These are phyloP conservation scores for Collybia mongolica DNA, from an alignment of 768 basidiomycete species.

Conservation along the genomic window DNA sequence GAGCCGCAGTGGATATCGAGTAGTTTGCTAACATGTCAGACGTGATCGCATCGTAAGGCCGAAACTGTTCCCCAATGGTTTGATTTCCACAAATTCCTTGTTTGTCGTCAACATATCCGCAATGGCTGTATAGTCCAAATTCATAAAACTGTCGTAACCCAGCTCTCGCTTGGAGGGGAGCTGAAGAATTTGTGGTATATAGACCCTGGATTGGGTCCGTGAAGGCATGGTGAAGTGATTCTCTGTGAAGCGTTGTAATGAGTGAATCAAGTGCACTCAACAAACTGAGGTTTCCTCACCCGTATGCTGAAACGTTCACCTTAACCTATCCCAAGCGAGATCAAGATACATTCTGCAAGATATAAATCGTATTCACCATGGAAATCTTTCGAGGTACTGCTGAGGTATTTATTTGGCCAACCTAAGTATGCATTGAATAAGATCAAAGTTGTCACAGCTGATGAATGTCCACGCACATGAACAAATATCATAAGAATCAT, in stretches of 20 bases:
- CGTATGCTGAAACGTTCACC: constrained; percentile 70
- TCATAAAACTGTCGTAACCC: constrained; percentile 73
- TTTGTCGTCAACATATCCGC: constrained; percentile 62
- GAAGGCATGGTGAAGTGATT: constrained; percentile 47
- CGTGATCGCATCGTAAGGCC: constrained; percentile 62
- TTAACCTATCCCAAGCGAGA: constrained; percentile 43
- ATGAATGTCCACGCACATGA: constrained; percentile 52
- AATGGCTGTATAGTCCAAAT: constrained; percentile 82
- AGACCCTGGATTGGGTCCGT: constrained; percentile 60
- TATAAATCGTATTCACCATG: constrained; percentile 50
- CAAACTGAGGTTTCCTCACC: constrained; percentile 39
- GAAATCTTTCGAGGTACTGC: constrained; percentile 67
- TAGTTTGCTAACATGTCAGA: constrained; percentile 71
- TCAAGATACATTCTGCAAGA: not conserved
- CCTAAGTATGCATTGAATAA: constrained; percentile 40
- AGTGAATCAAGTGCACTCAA: constrained; percentile 2
- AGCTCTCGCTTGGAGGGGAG: constrained; percentile 50
- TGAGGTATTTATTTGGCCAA: constrained; percentile 81
- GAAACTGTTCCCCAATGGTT: constrained; percentile 56
- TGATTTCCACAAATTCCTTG: constrained; percentile 65
- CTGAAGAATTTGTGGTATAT: constrained; percentile 64
- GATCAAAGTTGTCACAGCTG: constrained; percentile 9
- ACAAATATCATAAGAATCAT: constrained; percentile 73
- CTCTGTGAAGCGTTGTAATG: constrained; percentile 30
- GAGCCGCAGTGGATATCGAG: constrained; percentile 47